Conservation (phyloP, 2,329 filamentous ascomycete genomes). For the Ophiostoma angusticollis region DNA sequence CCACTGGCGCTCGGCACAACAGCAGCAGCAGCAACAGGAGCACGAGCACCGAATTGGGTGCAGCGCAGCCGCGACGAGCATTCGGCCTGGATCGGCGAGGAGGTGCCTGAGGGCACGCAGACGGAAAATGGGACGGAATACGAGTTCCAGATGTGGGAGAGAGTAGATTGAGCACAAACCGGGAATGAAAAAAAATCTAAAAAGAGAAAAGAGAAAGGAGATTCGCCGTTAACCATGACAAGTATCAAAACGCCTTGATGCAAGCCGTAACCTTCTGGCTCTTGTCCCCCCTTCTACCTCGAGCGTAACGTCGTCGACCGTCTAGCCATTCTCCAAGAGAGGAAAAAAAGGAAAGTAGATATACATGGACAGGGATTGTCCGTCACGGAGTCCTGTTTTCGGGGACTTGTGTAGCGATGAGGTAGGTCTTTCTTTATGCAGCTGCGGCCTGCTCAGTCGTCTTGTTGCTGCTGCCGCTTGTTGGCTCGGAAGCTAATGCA, state of each 20-base stretch:
- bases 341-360: slow-evolving; percentile 1
- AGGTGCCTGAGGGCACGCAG: slow-evolving; percentile 40
- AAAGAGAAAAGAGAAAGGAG: background rate
- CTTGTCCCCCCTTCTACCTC: too few relatives aligned
- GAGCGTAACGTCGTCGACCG: too few relatives aligned
- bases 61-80: slow-evolving; percentile 39
- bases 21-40: slow-evolving; percentile 10
- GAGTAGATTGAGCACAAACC: slow-evolving; percentile 23
- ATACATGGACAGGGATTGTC: too few relatives aligned
- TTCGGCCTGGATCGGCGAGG: slow-evolving; percentile 53
- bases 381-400: too few relatives aligned
- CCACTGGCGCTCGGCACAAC: slow-evolving; percentile 40
- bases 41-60: slow-evolving; percentile 35
- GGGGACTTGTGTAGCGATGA: background rate
- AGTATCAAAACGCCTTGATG: background rate
- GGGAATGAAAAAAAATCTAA: background rate
- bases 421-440: background rate
- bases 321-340: too few relatives aligned
- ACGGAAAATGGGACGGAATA: slow-evolving; percentile 54
- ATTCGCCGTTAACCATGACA: too few relatives aligned
- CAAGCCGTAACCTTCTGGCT: background rate
- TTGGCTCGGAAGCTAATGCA: too few relatives aligned
- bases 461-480: background rate
- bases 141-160: slow-evolving; percentile 65
- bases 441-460: background rate